These are phyloP conservation scores for Solanum bulbocastanum DNA, from an alignment of 257 asterid species.

Conservation along the genomic window DNA sequence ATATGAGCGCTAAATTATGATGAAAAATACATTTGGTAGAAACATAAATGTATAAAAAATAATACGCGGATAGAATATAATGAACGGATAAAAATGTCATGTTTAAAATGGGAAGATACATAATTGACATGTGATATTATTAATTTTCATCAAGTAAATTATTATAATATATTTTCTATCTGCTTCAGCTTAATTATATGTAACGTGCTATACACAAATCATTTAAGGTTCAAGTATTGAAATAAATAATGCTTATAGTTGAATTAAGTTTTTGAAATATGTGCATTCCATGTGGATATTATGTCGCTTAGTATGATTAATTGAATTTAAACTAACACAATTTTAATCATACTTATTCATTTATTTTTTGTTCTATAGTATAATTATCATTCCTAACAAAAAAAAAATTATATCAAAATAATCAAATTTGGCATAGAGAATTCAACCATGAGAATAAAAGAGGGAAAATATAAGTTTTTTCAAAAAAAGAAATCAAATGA, in stretches of 20 bases:
- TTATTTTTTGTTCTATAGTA: not conserved
- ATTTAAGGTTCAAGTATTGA: not conserved
- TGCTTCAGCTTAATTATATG: not conserved
- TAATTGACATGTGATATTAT: not conserved
- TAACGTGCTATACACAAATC: not conserved
- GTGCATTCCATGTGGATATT: not conserved
- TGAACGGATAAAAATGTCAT: fast-evolving
- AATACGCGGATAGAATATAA: not conserved
- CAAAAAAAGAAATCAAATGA: not conserved
- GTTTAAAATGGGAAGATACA: not conserved
- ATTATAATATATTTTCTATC: not conserved
- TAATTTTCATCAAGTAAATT: not conserved
- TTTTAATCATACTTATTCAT: not conserved
- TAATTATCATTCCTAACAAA: not conserved
- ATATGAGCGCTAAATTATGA: too few relatives aligned
- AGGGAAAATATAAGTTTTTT: not conserved
- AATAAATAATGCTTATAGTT: too few relatives aligned
- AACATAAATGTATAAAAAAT: not conserved
- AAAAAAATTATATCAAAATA: not conserved
- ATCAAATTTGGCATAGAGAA: not conserved
- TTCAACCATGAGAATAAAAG: not conserved
- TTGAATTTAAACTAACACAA: not conserved
- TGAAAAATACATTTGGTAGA: not conserved
- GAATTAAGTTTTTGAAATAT: too few relatives aligned
- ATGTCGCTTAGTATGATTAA: not conserved